Percentiles rank a stretch among this genome's conserved stretches.
phyloP scores from a whole-genome alignment of 495 filamentous ascomycete species.

The Xanthoparmelia taractica region DNA sequence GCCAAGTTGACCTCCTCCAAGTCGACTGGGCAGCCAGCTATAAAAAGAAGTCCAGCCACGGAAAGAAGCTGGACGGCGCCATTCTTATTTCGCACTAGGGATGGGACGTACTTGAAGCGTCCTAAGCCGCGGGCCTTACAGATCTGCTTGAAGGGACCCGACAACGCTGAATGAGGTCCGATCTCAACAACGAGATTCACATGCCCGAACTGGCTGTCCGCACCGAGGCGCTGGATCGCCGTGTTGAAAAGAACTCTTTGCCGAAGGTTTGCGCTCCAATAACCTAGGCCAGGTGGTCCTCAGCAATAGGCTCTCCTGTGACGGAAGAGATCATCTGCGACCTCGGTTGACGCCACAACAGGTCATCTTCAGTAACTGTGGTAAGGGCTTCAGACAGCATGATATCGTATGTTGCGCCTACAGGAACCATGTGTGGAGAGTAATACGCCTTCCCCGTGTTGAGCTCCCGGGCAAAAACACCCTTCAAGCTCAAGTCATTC shows the following conservation, averaged over 20 bases:
- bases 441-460: constrained; percentile 6
- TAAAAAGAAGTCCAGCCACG: no score
- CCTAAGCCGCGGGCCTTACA: constrained; percentile 19
- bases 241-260: constrained; percentile 31
- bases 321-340: constrained; percentile 29
- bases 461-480: constrained; percentile 7
- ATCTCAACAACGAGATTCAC: constrained; percentile 43
- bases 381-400: neutral
- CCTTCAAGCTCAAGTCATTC: no score
- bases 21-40: no score
- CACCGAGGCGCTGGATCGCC: no score
- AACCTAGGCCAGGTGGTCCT: constrained; percentile 17
- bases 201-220: neutral
- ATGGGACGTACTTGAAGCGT: constrained; percentile 23
- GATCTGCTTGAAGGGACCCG: constrained; percentile 51
- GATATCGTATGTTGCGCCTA: neutral
- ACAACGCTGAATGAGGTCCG: constrained; percentile 53
- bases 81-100: constrained; percentile 27
- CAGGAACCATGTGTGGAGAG: constrained; percentile 1
- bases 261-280: constrained; percentile 40
- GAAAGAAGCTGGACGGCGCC: no score
- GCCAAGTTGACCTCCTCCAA: constrained; percentile 24
- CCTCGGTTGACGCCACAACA: neutral
- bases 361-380: no score
- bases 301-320: constrained; percentile 18